Evolutionary conservation across 306 rosid genomes (phyloP).

Genomic region (Sicyos edulis): DNA sequence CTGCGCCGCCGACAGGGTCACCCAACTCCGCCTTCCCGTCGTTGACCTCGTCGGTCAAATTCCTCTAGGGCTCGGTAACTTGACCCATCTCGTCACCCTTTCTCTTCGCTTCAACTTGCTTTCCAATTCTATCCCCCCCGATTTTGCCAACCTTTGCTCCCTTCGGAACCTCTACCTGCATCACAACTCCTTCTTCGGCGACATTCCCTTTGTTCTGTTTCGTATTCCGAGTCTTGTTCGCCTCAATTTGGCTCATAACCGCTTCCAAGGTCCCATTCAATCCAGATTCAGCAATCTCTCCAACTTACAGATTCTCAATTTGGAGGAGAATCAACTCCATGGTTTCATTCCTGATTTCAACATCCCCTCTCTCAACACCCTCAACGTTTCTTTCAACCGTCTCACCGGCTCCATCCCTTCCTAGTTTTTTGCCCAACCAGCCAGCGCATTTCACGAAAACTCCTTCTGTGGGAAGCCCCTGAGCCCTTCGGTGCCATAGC

Average conservation of each 20-base stretch:
- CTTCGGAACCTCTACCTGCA: slow-evolving; percentile 51
- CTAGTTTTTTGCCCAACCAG: slow-evolving; percentile 32
- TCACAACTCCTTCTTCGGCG: slow-evolving; percentile 49
- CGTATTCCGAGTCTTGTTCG: slow-evolving; percentile 37
- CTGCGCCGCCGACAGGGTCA: slow-evolving; percentile 42
- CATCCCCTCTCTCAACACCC: slow-evolving; percentile 31
- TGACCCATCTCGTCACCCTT: slow-evolving; percentile 50
- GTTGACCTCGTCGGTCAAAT: slow-evolving; percentile 53
- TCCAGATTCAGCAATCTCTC: slow-evolving; percentile 39
- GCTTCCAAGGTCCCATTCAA: slow-evolving; percentile 57
- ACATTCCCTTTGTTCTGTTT: slow-evolving; percentile 50
- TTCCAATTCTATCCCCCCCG: slow-evolving; percentile 48
- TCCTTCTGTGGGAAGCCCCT: slow-evolving; percentile 75
- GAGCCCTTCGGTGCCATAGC: slow-evolving; percentile 60
- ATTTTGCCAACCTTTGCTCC: slow-evolving; percentile 32
- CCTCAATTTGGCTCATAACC: slow-evolving; percentile 51
- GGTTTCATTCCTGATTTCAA: slow-evolving; percentile 60
- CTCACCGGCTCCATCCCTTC: slow-evolving; percentile 55
- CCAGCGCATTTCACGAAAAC: slow-evolving; percentile 46
- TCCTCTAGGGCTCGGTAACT: slow-evolving; percentile 70
- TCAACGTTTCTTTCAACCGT: slow-evolving; percentile 64
- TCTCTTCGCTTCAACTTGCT: slow-evolving; percentile 68
- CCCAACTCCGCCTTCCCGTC: slow-evolving; percentile 54
- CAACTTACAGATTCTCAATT: slow-evolving; percentile 41
- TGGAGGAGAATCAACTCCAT: slow-evolving; percentile 46